Evolutionary conservation across 768 basidiomycete species (phyloP).

Genomic region (Harrya chromipes): DNA sequence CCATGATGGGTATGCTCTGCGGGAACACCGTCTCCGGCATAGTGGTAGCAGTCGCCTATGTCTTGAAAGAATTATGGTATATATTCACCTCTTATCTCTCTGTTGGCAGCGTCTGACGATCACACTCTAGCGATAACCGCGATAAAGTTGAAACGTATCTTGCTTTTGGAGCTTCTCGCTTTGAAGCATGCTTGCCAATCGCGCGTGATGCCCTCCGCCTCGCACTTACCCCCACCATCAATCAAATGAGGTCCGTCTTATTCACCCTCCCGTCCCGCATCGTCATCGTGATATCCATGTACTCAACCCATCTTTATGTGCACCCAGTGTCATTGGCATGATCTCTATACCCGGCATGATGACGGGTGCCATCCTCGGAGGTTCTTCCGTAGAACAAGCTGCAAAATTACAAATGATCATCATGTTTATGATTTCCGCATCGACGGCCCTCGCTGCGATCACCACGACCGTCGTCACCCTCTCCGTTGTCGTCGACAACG

Average conservation of each 20-base stretch:
- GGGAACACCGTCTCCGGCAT: constrained; percentile 76
- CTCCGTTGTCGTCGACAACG: constrained; percentile 59
- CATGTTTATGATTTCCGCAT: constrained; percentile 89
- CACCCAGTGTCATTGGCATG: constrained; percentile 62
- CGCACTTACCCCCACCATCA: constrained; percentile 78
- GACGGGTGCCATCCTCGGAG: constrained; percentile 88
- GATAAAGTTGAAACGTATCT: constrained; percentile 87
- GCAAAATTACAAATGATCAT: constrained; percentile 89
- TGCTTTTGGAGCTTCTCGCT: constrained; percentile 79
- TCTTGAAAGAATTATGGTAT: constrained; percentile 76
- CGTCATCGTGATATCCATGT: background rate
- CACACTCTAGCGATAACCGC: constrained; percentile 58
- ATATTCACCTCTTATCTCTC: constrained; percentile 20
- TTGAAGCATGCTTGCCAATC: constrained; percentile 81
- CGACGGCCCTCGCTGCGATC: constrained; percentile 69
- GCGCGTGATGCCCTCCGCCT: constrained; percentile 75
- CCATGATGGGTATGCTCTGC: constrained; percentile 83
- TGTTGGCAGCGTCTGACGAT: background rate
- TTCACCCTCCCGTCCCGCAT: background rate
- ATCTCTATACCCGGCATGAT: constrained; percentile 89
- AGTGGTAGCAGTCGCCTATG: constrained; percentile 63
- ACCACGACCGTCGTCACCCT: constrained; percentile 61
- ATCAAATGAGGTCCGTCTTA: constrained; percentile 69
- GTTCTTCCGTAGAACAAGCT: constrained; percentile 82
- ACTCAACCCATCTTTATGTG: background rate